phyloP scores from a whole-genome alignment of 179 eudicot genomes.

The Beta macrorhiza region DNA sequence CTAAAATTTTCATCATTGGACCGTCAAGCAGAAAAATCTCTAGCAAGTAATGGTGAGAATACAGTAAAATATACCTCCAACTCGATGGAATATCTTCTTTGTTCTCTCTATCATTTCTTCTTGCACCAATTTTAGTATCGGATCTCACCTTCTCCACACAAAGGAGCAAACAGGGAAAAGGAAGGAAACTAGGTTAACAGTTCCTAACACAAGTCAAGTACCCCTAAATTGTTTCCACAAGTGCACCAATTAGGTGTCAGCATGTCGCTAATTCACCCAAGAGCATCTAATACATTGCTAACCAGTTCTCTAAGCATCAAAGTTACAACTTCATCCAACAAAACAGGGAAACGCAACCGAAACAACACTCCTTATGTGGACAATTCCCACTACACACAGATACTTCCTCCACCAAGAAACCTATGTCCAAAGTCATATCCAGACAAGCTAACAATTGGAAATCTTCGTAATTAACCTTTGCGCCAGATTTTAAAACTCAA shows the following conservation, averaged over 20 bases:
- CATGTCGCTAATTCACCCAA: not conserved
- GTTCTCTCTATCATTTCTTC: no score
- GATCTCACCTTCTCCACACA: not conserved
- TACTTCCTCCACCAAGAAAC: not conserved
- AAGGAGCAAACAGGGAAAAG: not conserved
- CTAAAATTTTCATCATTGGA: not conserved
- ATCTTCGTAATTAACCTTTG: not conserved
- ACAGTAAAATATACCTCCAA: not conserved
- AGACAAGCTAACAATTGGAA: not conserved
- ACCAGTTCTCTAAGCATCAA: not conserved
- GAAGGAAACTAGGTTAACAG: not conserved
- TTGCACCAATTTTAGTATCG: not conserved
- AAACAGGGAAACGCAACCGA: not conserved
- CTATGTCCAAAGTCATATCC: not conserved
- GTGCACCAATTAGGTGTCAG: not conserved
- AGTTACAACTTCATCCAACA: not conserved
- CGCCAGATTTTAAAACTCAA: not conserved
- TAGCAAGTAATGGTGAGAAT: not conserved
- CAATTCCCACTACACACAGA: no score
- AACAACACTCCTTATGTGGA: not conserved
- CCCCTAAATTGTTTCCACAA: not conserved
- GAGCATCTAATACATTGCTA: not conserved
- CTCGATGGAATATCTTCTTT: not conserved
- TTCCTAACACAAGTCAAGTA: not conserved
- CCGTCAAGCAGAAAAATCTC: not conserved